phyloP scores from a whole-genome alignment of 2,329 filamentous ascomycete species.

The Gnomoniopsis sp. region DNA sequence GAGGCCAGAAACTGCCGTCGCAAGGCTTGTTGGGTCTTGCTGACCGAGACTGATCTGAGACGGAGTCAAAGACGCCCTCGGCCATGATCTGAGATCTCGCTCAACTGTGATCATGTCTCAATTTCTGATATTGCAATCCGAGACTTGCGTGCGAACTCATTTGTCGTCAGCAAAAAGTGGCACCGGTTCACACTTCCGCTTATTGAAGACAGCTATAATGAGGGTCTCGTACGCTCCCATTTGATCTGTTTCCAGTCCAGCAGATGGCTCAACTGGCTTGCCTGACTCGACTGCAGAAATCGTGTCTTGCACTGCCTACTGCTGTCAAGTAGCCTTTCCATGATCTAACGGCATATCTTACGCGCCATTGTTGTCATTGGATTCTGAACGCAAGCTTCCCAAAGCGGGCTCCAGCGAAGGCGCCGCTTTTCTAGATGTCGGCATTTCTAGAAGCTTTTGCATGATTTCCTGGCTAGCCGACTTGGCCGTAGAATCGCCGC shows the following conservation, averaged over 20 bases:
- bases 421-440: not conserved
- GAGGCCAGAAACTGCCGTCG: not conserved
- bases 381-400: not conserved
- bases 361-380: not conserved
- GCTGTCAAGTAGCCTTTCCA: not conserved
- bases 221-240: not conserved
- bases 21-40: not conserved
- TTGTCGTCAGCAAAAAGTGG: not conserved
- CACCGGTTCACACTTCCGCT: not conserved
- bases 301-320: not conserved
- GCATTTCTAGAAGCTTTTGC: not conserved
- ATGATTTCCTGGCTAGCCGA: not conserved
- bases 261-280: not conserved
- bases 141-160: not conserved
- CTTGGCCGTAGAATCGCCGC: not conserved
- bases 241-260: not conserved
- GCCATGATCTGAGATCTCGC: not conserved
- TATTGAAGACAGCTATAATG: not conserved
- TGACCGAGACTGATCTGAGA: slow-evolving; percentile 5
- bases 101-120: not conserved
- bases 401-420: not conserved
- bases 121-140: not conserved
- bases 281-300: not conserved
- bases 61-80: not conserved
- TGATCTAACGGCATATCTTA: not conserved